These are phyloP conservation scores for Vanrija humicola DNA, from an alignment of 1,284 basidiomycete species.

Conservation along the genomic window DNA sequence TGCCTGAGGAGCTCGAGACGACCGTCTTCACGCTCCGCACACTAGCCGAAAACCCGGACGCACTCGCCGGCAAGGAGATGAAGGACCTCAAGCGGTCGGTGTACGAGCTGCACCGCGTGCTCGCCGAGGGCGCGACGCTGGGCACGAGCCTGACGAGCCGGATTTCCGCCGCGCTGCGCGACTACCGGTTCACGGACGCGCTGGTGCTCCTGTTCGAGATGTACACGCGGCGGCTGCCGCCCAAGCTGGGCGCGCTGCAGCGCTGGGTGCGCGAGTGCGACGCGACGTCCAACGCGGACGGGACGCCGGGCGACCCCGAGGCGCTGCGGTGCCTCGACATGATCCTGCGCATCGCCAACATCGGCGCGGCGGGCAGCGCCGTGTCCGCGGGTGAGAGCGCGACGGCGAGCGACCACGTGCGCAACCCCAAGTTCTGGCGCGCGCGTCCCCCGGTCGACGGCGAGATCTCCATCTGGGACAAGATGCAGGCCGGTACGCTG, in stretches of 20 bases:
- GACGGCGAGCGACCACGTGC: slow-evolving; percentile 15
- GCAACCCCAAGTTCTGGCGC: slow-evolving; percentile 30
- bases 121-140: slow-evolving; percentile 41
- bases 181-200: slow-evolving; percentile 51
- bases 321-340: slow-evolving; percentile 54
- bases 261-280: slow-evolving; percentile 60
- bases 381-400: slow-evolving; percentile 16
- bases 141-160: slow-evolving; percentile 52
- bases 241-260: slow-evolving; percentile 58
- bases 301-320: slow-evolving; percentile 40
- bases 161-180: slow-evolving; percentile 53
- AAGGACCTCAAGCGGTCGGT: slow-evolving; percentile 46
- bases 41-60: slow-evolving; percentile 37
- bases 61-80: slow-evolving; percentile 34
- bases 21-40: slow-evolving; percentile 39
- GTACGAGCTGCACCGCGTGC: slow-evolving; percentile 40
- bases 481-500: slow-evolving; percentile 31
- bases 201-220: slow-evolving; percentile 57
- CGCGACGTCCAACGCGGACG: slow-evolving; percentile 49
- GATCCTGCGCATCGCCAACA: slow-evolving; percentile 53
- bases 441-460: slow-evolving; percentile 30
- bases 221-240: slow-evolving; percentile 53
- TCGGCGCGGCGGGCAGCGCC: slow-evolving; percentile 14
- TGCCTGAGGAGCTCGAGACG: slow-evolving; percentile 40
- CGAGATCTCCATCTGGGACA: slow-evolving; percentile 42